Base-by-base conservation (phyloP, 2,329 filamentous ascomycete species). In the Botrytis paeoniae region DNA sequence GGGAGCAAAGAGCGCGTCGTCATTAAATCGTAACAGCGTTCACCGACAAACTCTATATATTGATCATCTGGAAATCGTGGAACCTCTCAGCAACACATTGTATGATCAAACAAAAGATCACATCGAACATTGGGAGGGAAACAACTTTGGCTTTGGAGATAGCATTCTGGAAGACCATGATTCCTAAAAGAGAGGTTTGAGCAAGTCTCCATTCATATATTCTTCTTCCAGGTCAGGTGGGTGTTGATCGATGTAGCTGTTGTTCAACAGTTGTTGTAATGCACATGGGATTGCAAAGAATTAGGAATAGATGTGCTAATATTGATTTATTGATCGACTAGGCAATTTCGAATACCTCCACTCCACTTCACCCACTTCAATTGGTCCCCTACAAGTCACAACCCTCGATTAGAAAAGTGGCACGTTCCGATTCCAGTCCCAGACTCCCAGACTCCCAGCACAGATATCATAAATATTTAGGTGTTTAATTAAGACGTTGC, bases 401-500 rank as follows among this genome's bases (percentile, higher is more conserved):
- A 32, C 37, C 39, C 54, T 68, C 65, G n/a, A 68, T 68, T 57
- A 57, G 48, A 68, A 20, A 57, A 68, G 65, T 68, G 65, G 48
- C 65, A 68, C 65, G 48, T 57, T 41, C 48, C 48, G 48, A 37
- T 57, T n/a, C 10, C 25, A 68, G 64, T 25, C 32, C 62, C 20
- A 51, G 63, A 37, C 63, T 25, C 39, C 1, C 41, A 45, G 62
- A 45, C 41, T 35, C 41, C 63, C 64, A 39, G 41, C 37, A 51
- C 48, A 57, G 39, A 20, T 68, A 68, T 25, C 48, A 57, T 41
- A 68, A 41, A 41, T n/a, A 57, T 16, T 32, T 57, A 4, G 8
- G 20, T 48, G 57, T 57, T 41, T 45, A 45, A 43, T 68, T 41
- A 32, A 29, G 48, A 68, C 48, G 35, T 41, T 37, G 65, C 48